Evolutionary conservation across 148 eudicot species (phyloP).

Genomic region (Silene uniflora): DNA sequence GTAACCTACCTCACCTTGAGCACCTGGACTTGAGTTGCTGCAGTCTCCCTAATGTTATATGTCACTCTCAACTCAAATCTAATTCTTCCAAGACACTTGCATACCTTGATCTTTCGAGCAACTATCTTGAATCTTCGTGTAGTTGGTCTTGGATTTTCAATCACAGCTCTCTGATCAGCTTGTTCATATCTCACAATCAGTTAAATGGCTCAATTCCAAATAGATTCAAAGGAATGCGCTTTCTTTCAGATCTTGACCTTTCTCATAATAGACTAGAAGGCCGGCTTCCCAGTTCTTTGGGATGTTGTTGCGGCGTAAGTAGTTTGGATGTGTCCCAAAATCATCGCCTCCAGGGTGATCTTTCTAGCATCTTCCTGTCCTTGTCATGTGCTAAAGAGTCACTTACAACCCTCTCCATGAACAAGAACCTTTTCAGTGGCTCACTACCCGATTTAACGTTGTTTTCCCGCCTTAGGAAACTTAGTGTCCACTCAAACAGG

Average conservation of each 20-base stretch:
- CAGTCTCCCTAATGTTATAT: not conserved
- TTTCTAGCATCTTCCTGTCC: not conserved
- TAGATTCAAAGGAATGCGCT: too few relatives aligned
- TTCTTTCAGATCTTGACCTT: too few relatives aligned
- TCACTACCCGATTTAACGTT: slow-evolving; percentile 17
- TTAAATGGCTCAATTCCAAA: too few relatives aligned
- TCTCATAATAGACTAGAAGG: too few relatives aligned
- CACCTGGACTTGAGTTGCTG: slow-evolving; percentile 20
- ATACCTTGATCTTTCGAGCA: slow-evolving; percentile 18
- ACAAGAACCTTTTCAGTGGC: slow-evolving; percentile 10
- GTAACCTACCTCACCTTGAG: slow-evolving; percentile 21
- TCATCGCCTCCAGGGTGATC: not conserved
- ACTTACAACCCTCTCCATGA: not conserved
- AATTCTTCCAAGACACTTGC: slow-evolving; percentile 26
- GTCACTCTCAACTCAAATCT: not conserved
- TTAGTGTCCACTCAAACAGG: slow-evolving; percentile 15
- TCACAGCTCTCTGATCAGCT: slow-evolving; percentile 8
- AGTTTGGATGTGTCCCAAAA: slow-evolving; percentile 16
- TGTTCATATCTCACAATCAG: too few relatives aligned
- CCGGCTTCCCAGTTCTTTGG: too few relatives aligned
- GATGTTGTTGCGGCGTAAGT: slow-evolving; percentile 11
- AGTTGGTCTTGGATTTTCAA: too few relatives aligned
- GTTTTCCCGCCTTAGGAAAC: slow-evolving; percentile 4
- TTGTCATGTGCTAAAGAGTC: slow-evolving; percentile 15
- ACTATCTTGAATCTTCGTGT: slow-evolving; percentile 7